These are phyloP conservation scores for Clavaria fumosa DNA, from an alignment of 768 basidiomycete species.

Conservation along the genomic window DNA sequence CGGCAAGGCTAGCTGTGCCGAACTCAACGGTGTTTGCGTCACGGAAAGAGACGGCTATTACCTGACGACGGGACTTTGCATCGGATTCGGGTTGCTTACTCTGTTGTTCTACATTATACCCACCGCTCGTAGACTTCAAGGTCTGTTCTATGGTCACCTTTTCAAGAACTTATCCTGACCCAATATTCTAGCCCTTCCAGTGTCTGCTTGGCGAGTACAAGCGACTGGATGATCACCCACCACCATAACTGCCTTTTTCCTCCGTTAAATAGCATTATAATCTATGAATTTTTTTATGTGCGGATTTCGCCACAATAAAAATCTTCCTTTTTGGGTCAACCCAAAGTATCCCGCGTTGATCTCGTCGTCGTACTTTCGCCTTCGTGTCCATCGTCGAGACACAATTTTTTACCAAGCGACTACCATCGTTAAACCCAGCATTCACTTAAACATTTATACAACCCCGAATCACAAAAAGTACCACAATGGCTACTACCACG, in stretches of 20 bases:
- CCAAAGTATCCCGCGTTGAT: no score
- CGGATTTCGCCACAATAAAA: no score
- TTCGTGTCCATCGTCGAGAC: no score
- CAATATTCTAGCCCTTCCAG: slow-evolving; percentile 54
- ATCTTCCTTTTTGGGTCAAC: no score
- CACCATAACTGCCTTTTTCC: no score
- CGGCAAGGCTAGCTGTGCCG: slow-evolving; percentile 65
- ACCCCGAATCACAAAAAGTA: slow-evolving; percentile 3
- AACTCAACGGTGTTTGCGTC: slow-evolving; percentile 64
- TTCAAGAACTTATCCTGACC: no score
- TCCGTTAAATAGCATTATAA: no score
- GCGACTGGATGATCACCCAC: slow-evolving; percentile 27
- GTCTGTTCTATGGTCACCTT: no score
- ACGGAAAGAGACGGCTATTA: slow-evolving; percentile 90
- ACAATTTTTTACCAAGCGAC: no score
- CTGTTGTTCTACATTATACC: slow-evolving; percentile 70
- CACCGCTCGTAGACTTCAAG: slow-evolving; percentile 72
- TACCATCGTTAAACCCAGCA: slow-evolving; percentile 1
- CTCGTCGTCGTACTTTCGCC: no score
- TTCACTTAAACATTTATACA: background rate
- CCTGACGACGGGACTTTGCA: slow-evolving; percentile 63
- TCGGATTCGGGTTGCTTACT: slow-evolving; percentile 58
- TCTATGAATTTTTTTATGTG: no score
- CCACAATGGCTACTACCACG: slow-evolving; percentile 41
- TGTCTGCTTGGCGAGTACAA: slow-evolving; percentile 58